phyloP scores from a whole-genome alignment of 2,329 filamentous ascomycete species.

The Exutisphaerella laricina region DNA sequence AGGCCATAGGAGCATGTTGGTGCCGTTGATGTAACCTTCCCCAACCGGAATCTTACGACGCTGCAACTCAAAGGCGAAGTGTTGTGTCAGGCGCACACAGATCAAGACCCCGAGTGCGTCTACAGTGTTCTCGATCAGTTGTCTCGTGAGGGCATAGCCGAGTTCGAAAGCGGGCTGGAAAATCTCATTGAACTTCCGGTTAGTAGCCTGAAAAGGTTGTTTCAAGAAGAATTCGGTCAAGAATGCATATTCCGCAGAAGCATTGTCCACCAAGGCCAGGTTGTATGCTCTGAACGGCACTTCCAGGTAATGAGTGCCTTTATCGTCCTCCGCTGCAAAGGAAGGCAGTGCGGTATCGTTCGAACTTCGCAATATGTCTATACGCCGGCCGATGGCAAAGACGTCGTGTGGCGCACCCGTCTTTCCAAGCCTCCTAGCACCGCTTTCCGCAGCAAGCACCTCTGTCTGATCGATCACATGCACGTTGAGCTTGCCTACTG shows the following conservation, averaged over 20 bases:
- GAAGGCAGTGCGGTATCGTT: constrained; percentile 75
- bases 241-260: constrained; percentile 91
- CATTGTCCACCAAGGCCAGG: constrained; percentile 86
- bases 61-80: constrained; percentile 89
- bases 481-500: constrained; percentile 77
- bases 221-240: constrained; percentile 84
- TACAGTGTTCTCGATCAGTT: constrained; percentile 67
- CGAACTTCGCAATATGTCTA: constrained; percentile 70
- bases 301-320: constrained; percentile 79
- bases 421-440: constrained; percentile 36
- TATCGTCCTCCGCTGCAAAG: constrained; percentile 86
- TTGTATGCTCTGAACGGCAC: constrained; percentile 92
- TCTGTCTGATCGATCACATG: constrained; percentile 79
- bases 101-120: constrained; percentile 83
- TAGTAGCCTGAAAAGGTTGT: constrained; percentile 68
- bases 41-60: constrained; percentile 81
- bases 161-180: constrained; percentile 87
- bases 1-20: constrained; percentile 94
- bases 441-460: constrained; percentile 61
- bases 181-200: constrained; percentile 77
- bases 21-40: constrained; percentile 89
- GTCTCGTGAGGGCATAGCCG: constrained; percentile 69
- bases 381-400: constrained; percentile 79
- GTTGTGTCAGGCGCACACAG: constrained; percentile 90
- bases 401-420: constrained; percentile 59